Percentiles rank a stretch among this genome's conserved stretches.
Conservation (phyloP, 2,329 filamentous ascomycete species). For the Alternaria dauci region DNA sequence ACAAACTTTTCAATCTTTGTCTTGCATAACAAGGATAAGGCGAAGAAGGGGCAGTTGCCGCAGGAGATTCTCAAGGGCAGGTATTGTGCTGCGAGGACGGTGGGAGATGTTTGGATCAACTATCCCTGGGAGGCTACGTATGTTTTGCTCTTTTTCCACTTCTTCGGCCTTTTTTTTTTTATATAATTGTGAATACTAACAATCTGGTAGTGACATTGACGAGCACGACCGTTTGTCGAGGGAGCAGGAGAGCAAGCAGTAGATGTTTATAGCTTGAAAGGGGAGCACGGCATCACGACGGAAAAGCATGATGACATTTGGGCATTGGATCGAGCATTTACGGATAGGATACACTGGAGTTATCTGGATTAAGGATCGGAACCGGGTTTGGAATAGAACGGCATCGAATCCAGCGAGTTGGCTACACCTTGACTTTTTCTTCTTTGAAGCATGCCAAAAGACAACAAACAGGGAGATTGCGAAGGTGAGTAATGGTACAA, state of each 20-base stretch:
- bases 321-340: slow-evolving; percentile 11
- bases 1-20: slow-evolving; percentile 96
- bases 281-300: too few species aligned
- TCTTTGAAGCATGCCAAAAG: not conserved
- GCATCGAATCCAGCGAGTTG: not conserved
- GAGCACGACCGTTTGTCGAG: slow-evolving; percentile 81
- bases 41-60: slow-evolving; percentile 89
- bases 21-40: slow-evolving; percentile 97
- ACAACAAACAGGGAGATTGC: not conserved
- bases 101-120: slow-evolving; percentile 97
- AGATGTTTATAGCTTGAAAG: not conserved
- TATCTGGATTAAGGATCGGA: not conserved
- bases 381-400: not conserved
- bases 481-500: not conserved
- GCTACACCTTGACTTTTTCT: not conserved
- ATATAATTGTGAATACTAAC: too few species aligned
- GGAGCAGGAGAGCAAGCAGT: slow-evolving; percentile 44
- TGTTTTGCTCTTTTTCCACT: slow-evolving; percentile 34
- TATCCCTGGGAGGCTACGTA: slow-evolving; percentile 96
- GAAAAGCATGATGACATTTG: slow-evolving; percentile 3
- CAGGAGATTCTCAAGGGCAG: slow-evolving; percentile 76
- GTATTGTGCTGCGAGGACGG: slow-evolving; percentile 87
- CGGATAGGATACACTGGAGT: slow-evolving; percentile 9
- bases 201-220: slow-evolving; percentile 74
- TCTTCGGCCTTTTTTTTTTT: not conserved